Percentiles rank a stretch among this genome's conserved stretches.
These are phyloP conservation scores for Dalbergia cultrata DNA, from an alignment of 306 rosid species.

Conservation along the genomic window DNA sequence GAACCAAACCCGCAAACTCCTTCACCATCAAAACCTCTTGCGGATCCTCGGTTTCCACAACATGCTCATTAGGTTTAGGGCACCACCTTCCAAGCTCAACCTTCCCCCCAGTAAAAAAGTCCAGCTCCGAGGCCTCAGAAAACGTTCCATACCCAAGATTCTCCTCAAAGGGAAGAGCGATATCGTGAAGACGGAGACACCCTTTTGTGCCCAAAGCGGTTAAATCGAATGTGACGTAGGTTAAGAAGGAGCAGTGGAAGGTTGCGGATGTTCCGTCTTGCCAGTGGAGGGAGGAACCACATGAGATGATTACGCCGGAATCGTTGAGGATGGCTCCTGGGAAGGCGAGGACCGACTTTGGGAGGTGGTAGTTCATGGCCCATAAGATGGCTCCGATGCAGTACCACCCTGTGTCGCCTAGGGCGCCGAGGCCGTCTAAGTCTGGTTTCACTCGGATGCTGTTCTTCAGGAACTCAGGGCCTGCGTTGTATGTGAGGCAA, in stretches of 20 bases:
- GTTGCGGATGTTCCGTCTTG: constrained; percentile 50
- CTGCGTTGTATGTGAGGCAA: constrained; percentile 50
- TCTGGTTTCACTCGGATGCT: constrained; percentile 51
- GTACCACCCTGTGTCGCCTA: constrained; percentile 61
- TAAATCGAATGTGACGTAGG: constrained; percentile 37
- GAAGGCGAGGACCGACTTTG: constrained; percentile 49
- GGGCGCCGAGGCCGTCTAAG: constrained; percentile 57
- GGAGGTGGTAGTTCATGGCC: constrained; percentile 50
- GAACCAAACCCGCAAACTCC: constrained; percentile 47
- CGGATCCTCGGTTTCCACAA: constrained; percentile 41
- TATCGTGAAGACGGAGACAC: constrained; percentile 43
- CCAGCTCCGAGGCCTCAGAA: constrained; percentile 46
- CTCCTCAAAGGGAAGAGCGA: constrained; percentile 48
- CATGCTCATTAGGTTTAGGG: constrained; percentile 43
- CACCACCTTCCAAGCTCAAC: constrained; percentile 48
- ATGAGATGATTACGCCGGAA: constrained; percentile 51
- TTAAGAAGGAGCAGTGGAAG: constrained; percentile 49
- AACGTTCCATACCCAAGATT: constrained; percentile 38
- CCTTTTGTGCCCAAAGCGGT: constrained; percentile 54
- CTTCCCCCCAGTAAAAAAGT: constrained; percentile 34
- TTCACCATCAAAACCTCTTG: constrained; percentile 58
- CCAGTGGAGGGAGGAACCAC: constrained; percentile 58
- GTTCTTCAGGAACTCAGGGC: constrained; percentile 45
- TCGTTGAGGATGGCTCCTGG: constrained; percentile 46
- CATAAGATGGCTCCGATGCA: constrained; percentile 55